Evolutionary conservation across 495 filamentous ascomycete genomes (phyloP).

Genomic region (Neurospora tetrasperma): DNA sequence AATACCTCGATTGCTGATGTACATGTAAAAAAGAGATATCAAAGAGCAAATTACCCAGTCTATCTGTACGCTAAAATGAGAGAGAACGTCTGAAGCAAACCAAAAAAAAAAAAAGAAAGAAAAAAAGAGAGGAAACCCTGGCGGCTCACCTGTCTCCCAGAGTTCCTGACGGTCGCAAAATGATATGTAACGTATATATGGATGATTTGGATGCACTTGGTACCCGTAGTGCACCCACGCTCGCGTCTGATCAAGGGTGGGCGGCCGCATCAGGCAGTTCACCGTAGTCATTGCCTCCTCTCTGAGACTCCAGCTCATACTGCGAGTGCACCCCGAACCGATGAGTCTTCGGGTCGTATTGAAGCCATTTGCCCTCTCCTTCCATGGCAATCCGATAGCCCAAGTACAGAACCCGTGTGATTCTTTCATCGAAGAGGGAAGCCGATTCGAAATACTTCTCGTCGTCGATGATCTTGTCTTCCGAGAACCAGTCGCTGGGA

Average conservation of each 20-base stretch:
- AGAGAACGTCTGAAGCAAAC: background rate
- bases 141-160: background rate
- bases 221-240: background rate
- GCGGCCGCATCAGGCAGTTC: constrained; percentile 19
- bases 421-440: constrained; percentile 53
- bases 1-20: background rate
- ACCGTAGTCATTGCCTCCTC: constrained; percentile 13
- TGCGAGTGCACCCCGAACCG: constrained; percentile 24
- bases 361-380: constrained; percentile 22
- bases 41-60: background rate
- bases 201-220: background rate
- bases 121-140: background rate
- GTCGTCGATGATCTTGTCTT: constrained; percentile 63
- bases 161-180: background rate
- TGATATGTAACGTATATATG: background rate
- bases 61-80: background rate
- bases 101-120: background rate
- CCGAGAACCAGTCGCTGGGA: constrained; percentile 57
- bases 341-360: constrained; percentile 21
- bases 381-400: constrained; percentile 44
- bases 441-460: constrained; percentile 61
- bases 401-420: constrained; percentile 67
- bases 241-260: background rate
- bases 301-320: constrained; percentile 12
- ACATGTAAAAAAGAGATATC: background rate